Evolutionary conservation across 192 early-diverging fungal species (phyloP), one percentile per base, ranked within the genome.

Genomic region (Entophlyctis luteolus): DNA sequence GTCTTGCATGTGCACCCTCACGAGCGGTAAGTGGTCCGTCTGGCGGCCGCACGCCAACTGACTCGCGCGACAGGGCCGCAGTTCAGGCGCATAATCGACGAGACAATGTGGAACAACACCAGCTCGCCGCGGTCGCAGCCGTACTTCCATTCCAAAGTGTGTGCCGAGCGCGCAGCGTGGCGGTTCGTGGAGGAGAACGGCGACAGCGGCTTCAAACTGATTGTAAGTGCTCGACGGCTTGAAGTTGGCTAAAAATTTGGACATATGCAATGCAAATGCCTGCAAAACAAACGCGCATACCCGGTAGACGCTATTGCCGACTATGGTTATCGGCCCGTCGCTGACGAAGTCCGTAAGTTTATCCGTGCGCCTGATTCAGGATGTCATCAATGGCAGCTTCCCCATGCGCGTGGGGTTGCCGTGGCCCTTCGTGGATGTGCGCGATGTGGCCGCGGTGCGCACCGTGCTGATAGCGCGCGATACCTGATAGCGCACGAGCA

Each of bases 131-230:
- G 39, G 18, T 31, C 6, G 8, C 18, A 59, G 4, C 16, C 69
- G 23, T 75, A 75, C 47, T 0, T 23, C 16, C 55, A 48, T 35
- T 54, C 25, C 27, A 75, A 75, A 50, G 38, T 62, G 4, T 33
- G 50, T 18, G 71, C 73, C 14, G 73, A 75, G 38, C 29, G 36
- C 8, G 71, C 69, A 14, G 70, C 73, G 16, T 75, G 73, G 73
- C 54, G 39, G 0, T 75, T 75, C 54, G 45, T 75, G 29, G 62
- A 68, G 42, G 71, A 75, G 2, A 55, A 73, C n/a, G 73, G 4
- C 37, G 37, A 59, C 23, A 6, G 8, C 25, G 49, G 49, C 8
- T 52, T 52, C 49, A 52, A 52, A 25, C 28, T 52, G 49, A 52
- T 52, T 52, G 49, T 52, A 23, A 52, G 49, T n/a, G n/a, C 8